Evolutionary conservation across 108 stramenopile species (phyloP).

Genomic region (Conticribra guillardii): DNA sequence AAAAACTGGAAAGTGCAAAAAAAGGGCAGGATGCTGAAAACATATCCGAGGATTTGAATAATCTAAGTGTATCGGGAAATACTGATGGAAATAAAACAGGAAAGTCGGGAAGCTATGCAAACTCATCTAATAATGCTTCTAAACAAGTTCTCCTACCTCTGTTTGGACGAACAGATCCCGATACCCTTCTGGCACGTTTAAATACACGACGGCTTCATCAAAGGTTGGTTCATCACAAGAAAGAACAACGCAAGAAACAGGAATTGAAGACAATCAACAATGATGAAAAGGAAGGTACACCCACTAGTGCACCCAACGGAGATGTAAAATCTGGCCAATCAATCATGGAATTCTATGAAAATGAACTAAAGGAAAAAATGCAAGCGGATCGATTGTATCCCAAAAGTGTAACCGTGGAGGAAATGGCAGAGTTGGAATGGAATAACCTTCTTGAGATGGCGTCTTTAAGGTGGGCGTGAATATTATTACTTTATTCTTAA

Average conservation of each 20-base stretch:
- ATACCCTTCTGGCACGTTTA: slow-evolving; percentile 39
- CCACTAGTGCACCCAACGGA: neutral
- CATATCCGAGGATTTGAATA: neutral
- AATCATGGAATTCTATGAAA: slow-evolving; percentile 25
- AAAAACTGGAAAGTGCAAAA: neutral
- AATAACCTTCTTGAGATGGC: slow-evolving; percentile 45
- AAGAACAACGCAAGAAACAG: slow-evolving; percentile 7
- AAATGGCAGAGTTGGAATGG: slow-evolving; percentile 68
- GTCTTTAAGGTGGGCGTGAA: slow-evolving; percentile 2
- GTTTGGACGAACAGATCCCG: slow-evolving; percentile 30
- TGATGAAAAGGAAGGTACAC: no score
- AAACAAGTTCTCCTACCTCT: slow-evolving; percentile 27
- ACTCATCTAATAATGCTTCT: neutral
- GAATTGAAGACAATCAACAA: slow-evolving; percentile 1
- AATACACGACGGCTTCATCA: slow-evolving; percentile 47
- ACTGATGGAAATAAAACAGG: neutral
- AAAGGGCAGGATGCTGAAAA: neutral
- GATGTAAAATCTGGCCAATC: neutral
- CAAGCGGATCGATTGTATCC: slow-evolving; percentile 34
- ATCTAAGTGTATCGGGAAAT: neutral
- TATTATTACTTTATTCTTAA: neutral
- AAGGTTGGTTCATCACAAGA: slow-evolving; percentile 25
- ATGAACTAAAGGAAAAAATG: slow-evolving; percentile 30
- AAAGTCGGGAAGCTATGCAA: no score
- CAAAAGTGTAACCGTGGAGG: slow-evolving; percentile 47